phyloP scores from a whole-genome alignment of 805 yeast genomes.

The Wickerhamiella sergipiensis region DNA sequence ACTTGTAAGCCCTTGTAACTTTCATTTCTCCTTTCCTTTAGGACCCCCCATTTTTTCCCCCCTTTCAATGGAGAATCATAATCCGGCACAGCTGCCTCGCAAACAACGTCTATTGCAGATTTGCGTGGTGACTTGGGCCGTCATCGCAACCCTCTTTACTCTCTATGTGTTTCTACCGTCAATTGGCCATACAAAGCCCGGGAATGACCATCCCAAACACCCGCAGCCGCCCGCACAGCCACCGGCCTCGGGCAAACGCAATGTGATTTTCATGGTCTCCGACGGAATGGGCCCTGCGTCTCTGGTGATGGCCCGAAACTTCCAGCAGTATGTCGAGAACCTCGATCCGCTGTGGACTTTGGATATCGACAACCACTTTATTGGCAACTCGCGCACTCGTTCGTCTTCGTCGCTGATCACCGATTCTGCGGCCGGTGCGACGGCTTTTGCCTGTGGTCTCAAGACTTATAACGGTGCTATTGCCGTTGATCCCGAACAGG shows the following conservation, averaged over 20 bases:
- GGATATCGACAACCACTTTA: constrained; percentile 49
- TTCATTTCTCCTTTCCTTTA: too few species aligned
- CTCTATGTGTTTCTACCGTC: background rate
- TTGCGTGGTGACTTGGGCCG: constrained; percentile 2
- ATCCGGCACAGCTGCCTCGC: background rate
- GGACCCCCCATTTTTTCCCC: too few species aligned
- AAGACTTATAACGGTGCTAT: constrained; percentile 86
- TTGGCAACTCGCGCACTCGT: constrained; percentile 78
- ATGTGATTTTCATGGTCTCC: constrained; percentile 75
- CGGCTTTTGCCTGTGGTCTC: constrained; percentile 76
- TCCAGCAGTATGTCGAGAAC: constrained; percentile 45
- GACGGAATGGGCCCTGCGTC: constrained; percentile 97
- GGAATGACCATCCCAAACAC: too few species aligned
- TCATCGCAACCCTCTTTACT: constrained; percentile 3
- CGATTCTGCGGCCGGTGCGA: constrained; percentile 96
- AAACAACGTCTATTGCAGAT: background rate
- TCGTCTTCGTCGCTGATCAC: constrained; percentile 68
- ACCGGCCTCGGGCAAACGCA: constrained; percentile 35
- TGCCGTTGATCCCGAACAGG: constrained; percentile 54
- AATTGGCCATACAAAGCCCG: background rate
- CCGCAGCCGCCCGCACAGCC: too few species aligned
- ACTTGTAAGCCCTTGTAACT: too few species aligned
- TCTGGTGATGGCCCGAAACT: constrained; percentile 63
- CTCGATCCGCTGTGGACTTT: constrained; percentile 44
- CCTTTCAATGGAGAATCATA: background rate